phyloP scores from a whole-genome alignment of 2,329 filamentous ascomycete species.

The Talaromyces piceae region DNA sequence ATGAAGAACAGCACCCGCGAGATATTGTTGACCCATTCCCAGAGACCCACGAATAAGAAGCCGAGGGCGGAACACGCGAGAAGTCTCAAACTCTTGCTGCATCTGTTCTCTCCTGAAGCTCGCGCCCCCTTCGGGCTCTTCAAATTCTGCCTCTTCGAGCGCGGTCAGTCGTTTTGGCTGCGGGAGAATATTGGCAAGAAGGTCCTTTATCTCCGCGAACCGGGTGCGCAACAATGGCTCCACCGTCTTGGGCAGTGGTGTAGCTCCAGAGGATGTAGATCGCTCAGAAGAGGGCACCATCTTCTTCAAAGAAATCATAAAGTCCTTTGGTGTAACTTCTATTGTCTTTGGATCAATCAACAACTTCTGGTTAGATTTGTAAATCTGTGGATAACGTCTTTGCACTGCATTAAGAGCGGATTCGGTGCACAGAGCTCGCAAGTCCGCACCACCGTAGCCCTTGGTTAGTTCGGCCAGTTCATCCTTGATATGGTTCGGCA shows the following conservation, averaged over 20 bases:
- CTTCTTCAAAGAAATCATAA: constrained; percentile 94
- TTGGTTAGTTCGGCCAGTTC: constrained; percentile 80
- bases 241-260: constrained; percentile 69
- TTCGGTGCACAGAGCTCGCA: constrained; percentile 90
- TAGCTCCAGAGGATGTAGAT: constrained; percentile 75
- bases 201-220: constrained; percentile 58
- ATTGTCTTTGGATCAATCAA: constrained; percentile 80
- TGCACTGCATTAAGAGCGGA: constrained; percentile 94
- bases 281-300: constrained; percentile 92
- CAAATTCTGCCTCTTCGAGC: constrained; percentile 86
- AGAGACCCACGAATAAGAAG: constrained; percentile 72
- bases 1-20: constrained; percentile 77
- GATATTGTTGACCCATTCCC: constrained; percentile 91
- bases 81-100: constrained; percentile 73
- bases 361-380: constrained; percentile 81
- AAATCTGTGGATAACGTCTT: constrained; percentile 92
- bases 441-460: constrained; percentile 91
- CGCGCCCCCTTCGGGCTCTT: constrained; percentile 72
- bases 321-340: constrained; percentile 82
- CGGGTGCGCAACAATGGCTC: constrained; percentile 73
- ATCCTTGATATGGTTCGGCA: constrained; percentile 71
- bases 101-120: constrained; percentile 79
- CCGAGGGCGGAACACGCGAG: constrained; percentile 79
- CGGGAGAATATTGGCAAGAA: constrained; percentile 71
- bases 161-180: constrained; percentile 81